Evolutionary conservation across 2,329 filamentous ascomycete species (phyloP), one percentile per base, ranked within the genome.

Genomic region (Fusarium bactridioides): DNA sequence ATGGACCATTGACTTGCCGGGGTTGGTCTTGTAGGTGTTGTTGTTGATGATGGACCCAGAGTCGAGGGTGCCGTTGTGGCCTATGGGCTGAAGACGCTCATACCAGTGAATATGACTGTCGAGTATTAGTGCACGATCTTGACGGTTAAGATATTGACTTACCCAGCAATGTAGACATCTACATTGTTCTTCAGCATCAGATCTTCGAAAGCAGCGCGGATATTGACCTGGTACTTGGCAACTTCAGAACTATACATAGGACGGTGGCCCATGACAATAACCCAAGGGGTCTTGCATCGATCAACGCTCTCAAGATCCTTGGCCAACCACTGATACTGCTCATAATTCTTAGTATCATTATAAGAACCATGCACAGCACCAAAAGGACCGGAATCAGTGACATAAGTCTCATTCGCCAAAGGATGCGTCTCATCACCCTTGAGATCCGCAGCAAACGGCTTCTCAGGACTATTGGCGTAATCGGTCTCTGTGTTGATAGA

Each of bases 201-300:
- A 3, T 25, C 25, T 7, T 64, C 44, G 13, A 64, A 64, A 0
- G 61, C 61, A 13, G 41, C 25, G 2, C 57, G 61, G 11, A 64
- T 40, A 4, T 51, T 40, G 1, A 37, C 12, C 15, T 64, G 56
- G n/a, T 64, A 64, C 6, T 31, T 40, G 0, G 29, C 61, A 2
- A 23, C 25, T 11, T 61, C 60, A 3, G 57, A 53, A 1, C 61
- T 64, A 10, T 64, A 62, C 44, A 64, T 62, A 7, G 45, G 61
- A 13, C 57, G 61, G 1, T 64, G 61, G 2, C 57, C 61, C 61
- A 64, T 64, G 5, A 64, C 7, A 0, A 64, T 44, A 33, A 62
- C 57, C 61, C 61, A 64, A 4, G 61, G 61, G 2, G 57, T 64
- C 15, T 64, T 45, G 57, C 57, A 64, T 18, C 61, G 31, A 27